Evolutionary conservation across 2,329 filamentous ascomycete species (phyloP), one percentile per base, ranked within the genome.

Genomic region (Whalleya microplaca): DNA sequence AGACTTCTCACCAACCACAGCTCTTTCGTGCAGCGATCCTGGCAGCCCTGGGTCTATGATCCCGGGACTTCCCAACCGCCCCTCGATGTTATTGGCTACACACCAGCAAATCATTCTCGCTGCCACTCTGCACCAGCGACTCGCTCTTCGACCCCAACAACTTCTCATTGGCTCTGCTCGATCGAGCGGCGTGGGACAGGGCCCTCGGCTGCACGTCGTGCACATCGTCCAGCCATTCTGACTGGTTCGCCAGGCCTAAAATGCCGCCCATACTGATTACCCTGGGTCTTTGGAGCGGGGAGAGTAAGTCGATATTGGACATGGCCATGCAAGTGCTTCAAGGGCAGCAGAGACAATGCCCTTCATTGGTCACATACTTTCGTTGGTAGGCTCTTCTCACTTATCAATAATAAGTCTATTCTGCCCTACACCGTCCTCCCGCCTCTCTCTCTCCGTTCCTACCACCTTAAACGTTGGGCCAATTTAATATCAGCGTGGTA

Each of bases 251-350:
- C 52, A 55, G 58, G 45, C 52, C 61, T 57, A 55, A 62, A 66
- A 67, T 69, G 67, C 62, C 68, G 69, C 66, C 68, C 66, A 61
- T 57, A 62, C 61, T 59, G 57, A 51, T 57, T 45, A 50, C 48
- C 64, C 60, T 62, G 56, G 63, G 44, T 29, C 48, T 45, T 42
- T 59, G 50, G 60, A 58, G 63, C 59, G 65, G 65, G 62, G 59
- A 63, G 45, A 46, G 55, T 62, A 47, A n/a, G 62, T 60, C 53
- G 61, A 62, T 52, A 58, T 63, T 65, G 60, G 62, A 54, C 55
- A 56, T 57, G 32, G 56, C 50, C 53, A 64, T 66, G 61, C 62
- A 61, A 51, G 62, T 56, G 54, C 59, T 52, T 55, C 56, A 44
- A 59, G 32, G 10, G 10, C 32, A 37, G 53, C 23, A 53, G 41